phyloP scores from a whole-genome alignment of 192 early-diverging fungal species.

The Coemansia reversa region DNA sequence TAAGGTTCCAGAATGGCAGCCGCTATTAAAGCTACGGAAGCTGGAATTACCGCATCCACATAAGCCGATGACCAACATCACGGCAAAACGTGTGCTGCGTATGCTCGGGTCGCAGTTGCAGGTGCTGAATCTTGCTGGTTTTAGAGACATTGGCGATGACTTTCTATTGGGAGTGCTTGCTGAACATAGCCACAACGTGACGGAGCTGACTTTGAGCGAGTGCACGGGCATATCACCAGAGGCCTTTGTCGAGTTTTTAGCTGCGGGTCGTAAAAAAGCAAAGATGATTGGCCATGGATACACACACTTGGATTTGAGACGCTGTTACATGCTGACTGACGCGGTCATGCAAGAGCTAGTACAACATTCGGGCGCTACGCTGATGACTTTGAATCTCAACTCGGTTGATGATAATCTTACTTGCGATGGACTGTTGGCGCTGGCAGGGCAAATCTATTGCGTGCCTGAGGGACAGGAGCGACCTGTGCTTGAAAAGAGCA shows the following conservation, averaged over 20 bases:
- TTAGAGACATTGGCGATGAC: slow-evolving; percentile 38
- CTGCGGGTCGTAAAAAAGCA: slow-evolving; percentile 13
- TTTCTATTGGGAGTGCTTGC: slow-evolving; percentile 26
- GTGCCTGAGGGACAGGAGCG: background rate
- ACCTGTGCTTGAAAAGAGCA: slow-evolving; percentile 20
- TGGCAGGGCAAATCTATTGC: slow-evolving; percentile 42
- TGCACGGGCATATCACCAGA: slow-evolving; percentile 28
- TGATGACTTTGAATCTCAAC: slow-evolving; percentile 64
- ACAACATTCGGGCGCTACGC: slow-evolving; percentile 58
- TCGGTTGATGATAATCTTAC: slow-evolving; percentile 70
- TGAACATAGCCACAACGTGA: slow-evolving; percentile 13
- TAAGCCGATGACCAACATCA: slow-evolving; percentile 27
- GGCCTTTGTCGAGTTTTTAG: slow-evolving; percentile 35
- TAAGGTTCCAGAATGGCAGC: slow-evolving; percentile 28
- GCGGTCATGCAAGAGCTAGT: slow-evolving; percentile 58
- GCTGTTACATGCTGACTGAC: slow-evolving; percentile 69
- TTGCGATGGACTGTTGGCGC: slow-evolving; percentile 50
- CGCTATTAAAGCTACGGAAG: slow-evolving; percentile 13
- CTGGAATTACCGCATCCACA: slow-evolving; percentile 32
- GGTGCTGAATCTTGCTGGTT: slow-evolving; percentile 34
- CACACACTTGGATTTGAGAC: slow-evolving; percentile 57
- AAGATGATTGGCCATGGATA: slow-evolving; percentile 23
- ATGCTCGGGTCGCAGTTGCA: slow-evolving; percentile 33
- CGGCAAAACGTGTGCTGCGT: slow-evolving; percentile 26
- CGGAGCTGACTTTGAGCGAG: slow-evolving; percentile 34